phyloP scores from a whole-genome alignment of 1,139 yeast species.

The Hansenula lynferdii region DNA sequence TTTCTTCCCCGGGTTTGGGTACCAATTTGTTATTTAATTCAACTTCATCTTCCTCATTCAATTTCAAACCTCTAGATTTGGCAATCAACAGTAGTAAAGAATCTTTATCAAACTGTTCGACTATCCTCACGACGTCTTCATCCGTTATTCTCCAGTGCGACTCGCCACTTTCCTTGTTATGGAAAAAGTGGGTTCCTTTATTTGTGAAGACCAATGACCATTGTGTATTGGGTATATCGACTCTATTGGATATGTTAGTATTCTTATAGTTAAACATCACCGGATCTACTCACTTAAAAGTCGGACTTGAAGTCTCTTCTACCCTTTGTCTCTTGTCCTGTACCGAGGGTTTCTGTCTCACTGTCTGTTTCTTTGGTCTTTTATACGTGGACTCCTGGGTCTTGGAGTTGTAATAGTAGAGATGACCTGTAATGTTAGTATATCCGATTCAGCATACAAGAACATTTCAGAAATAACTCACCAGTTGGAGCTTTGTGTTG shows the following conservation, averaged over 20 bases:
- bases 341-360: background rate
- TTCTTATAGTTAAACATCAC: background rate
- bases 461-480: too few relatives aligned
- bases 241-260: conserved; percentile 11
- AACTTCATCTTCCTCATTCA: conserved; percentile 19
- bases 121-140: conserved; percentile 23
- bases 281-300: background rate
- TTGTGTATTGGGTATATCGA: conserved; percentile 17
- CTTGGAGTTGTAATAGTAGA: conserved; percentile 24
- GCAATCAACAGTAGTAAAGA: conserved; percentile 37
- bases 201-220: conserved; percentile 41
- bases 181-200: conserved; percentile 41
- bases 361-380: too few relatives aligned
- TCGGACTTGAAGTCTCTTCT: background rate
- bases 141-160: conserved; percentile 36
- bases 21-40: background rate
- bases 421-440: conserved; percentile 18
- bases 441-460: too few relatives aligned
- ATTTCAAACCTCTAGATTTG: conserved; percentile 38
- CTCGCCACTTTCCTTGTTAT: conserved; percentile 26
- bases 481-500: conserved; percentile 28
- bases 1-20: conserved; percentile 4
- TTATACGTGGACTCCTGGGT: conserved; percentile 27
- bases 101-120: conserved; percentile 30
- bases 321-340: background rate